Base-by-base conservation (phyloP, 305 asterid genomes). In the Solanum hybrid region DNA sequence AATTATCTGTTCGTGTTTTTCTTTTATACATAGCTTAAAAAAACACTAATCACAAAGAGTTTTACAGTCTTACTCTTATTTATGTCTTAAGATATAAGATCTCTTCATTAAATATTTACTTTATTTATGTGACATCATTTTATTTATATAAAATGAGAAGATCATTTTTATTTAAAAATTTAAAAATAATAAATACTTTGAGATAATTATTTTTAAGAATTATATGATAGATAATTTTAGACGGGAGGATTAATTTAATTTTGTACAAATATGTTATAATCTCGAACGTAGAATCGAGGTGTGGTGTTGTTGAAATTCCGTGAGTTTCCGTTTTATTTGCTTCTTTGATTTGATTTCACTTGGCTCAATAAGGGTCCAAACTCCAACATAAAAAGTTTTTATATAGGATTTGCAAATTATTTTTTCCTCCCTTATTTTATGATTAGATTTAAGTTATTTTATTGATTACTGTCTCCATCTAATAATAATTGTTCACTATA, bases 351-450 rank as follows among this genome's bases (percentile, higher is more conserved):
- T 88, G 86, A 73, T 40, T 79, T 91, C 92, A 90, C 91, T 86
- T 86, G 91, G 90, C 92, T 90, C 93, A 79, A 90, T 88, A 76
- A 27, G 31, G 37, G 64, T 60, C 40, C 91, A 77, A 80, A 76
- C 69, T 64, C 84, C 89, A 71, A 91, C 69, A 86, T 46, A 29
- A n/a, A 60, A 79, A 27, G 2, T 22, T 79, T 79, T 87, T 38
- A 71, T 79, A 86, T 85, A 24, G 40, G 64, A 60, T 38, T 89
- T 77, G 84, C 88, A 24, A 80, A 72, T 71, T 73, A 73, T 6
- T 27, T 73, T 71, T 46, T 46, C 60, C 60, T 46, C 22, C 64
- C 64, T 51, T 51, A 51, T 51, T 51, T 51, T 17, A 2, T 16
- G 66, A 56, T 56, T 56, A 56, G 3, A 56, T 56, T 56, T 56